Percentiles rank a stretch among this genome's conserved stretches.
Conservation (phyloP, 305 asterid species). For the Fraxinus sp. region DNA sequence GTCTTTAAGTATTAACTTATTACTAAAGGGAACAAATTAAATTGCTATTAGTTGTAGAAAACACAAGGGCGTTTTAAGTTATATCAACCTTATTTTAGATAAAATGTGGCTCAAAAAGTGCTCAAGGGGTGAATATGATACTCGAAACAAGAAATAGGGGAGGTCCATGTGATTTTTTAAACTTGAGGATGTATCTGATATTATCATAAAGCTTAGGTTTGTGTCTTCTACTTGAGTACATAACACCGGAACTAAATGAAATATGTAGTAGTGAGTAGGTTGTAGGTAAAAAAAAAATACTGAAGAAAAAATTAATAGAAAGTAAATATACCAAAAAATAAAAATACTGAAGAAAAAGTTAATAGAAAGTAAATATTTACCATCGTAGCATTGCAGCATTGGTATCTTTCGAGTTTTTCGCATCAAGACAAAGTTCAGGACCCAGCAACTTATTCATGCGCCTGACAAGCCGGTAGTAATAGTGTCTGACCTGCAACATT, state of each 20-base stretch:
- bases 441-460: conserved; percentile 98
- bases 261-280: background rate
- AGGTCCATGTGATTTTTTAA: background rate
- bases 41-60: background rate
- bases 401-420: conserved; percentile 92
- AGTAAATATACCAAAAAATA: background rate
- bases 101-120: background rate
- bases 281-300: background rate
- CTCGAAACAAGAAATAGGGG: background rate
- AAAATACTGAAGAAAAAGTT: background rate
- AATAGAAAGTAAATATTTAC: conserved; percentile 39
- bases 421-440: conserved; percentile 91
- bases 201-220: background rate
- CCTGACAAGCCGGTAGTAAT: conserved; percentile 94
- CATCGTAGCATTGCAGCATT: conserved; percentile 98
- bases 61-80: background rate
- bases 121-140: background rate
- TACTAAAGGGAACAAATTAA: background rate
- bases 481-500: conserved; percentile 76
- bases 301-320: conserved; percentile 9
- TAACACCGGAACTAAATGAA: background rate
- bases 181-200: too few species aligned
- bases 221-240: background rate
- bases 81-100: background rate
- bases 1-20: background rate